Evolutionary conservation across 129 eudicot species (phyloP), one percentile per base, ranked within the genome.

Genomic region (Centella asiatica): DNA sequence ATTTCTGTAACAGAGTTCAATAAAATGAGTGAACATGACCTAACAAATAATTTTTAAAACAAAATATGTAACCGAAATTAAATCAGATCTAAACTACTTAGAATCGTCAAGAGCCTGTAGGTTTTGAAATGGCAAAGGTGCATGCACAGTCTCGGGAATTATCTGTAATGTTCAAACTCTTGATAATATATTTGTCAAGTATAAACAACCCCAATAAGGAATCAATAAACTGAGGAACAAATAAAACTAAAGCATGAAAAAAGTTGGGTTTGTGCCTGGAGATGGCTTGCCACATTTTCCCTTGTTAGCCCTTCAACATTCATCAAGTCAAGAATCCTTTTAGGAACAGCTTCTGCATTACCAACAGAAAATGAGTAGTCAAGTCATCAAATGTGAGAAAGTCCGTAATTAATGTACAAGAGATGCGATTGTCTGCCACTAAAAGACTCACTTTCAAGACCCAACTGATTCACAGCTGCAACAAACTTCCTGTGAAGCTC

Each of bases 201-300:
- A n/a, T n/a, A n/a, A n/a, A n/a, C n/a, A n/a, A n/a, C n/a, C n/a
- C n/a, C n/a, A n/a, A n/a, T n/a, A n/a, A n/a, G n/a, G n/a, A n/a
- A n/a, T n/a, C n/a, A n/a, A n/a, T n/a, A n/a, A n/a, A n/a, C n/a
- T n/a, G n/a, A n/a, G n/a, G n/a, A n/a, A n/a, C n/a, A n/a, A n/a
- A n/a, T 26, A 12, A 11, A 62, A 64, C 31, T 28, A 62, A 67
- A 1, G 75, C 4, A 12, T 37, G 34, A 47, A 62, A 12, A 62
- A 50, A 52, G 40, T 56, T 65, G 64, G 61, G 14, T 23, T 27
- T 26, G 60, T 73, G 61, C 98, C 98, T 92, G 98, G n/a, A 92
- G 86, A 84, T 92, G 98, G 83, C 98, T 92, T n/a, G 98, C 98
- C 44, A 92, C 98, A 31, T 92, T 92, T 76, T 92, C 98, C 62